Conservation (phyloP, 1,284 basidiomycete species). For the Trichosporon ovoides region DNA sequence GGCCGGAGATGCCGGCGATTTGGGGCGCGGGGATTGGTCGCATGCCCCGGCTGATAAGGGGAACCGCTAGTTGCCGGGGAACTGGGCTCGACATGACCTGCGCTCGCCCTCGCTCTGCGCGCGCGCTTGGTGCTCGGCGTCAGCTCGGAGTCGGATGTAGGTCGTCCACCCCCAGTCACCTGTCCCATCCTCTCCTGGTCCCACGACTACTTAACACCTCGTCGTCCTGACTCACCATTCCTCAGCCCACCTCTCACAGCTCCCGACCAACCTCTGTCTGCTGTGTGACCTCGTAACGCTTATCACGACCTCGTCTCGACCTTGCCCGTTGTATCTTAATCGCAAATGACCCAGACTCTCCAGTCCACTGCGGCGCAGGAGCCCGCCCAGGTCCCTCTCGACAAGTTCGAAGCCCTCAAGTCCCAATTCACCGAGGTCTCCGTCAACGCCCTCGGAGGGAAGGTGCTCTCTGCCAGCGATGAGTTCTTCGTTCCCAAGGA, state of each 20-base stretch:
- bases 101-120: background rate
- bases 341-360: constrained; percentile 3
- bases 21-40: background rate
- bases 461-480: constrained; percentile 73
- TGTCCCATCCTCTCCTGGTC: background rate
- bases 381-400: constrained; percentile 46
- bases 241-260: background rate
- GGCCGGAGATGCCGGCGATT: background rate
- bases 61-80: constrained; percentile 2
- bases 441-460: constrained; percentile 74
- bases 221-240: background rate
- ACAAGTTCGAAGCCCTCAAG: constrained; percentile 59
- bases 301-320: background rate
- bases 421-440: constrained; percentile 72
- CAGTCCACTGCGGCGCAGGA: background rate
- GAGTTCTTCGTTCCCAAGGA: constrained; percentile 90
- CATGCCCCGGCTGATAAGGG: constrained; percentile 1
- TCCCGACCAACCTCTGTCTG: background rate
- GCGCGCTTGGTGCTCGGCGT: background rate
- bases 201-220: constrained; percentile 2
- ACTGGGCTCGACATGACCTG: too few species aligned
- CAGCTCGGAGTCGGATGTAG: background rate
- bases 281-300: background rate
- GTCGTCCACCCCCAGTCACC: background rate
- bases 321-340: background rate